Percentiles rank a stretch among this genome's conserved stretches.
phyloP scores from a whole-genome alignment of 768 basidiomycete genomes.

The Phlegmacium glaucopus region DNA sequence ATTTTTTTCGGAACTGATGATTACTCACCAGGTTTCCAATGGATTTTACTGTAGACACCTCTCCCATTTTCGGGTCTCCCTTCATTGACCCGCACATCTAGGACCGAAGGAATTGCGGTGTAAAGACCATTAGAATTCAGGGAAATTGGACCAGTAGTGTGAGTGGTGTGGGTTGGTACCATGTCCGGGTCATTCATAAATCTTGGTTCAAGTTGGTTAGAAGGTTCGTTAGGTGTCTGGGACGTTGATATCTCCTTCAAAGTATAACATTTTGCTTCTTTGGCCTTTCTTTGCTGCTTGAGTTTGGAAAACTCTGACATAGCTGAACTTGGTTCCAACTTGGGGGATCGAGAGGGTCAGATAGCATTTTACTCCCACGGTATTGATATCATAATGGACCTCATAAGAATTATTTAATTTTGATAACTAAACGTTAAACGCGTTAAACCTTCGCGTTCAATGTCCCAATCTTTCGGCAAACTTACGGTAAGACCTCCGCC shows the following conservation, averaged over 20 bases:
- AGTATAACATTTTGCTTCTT: slow-evolving; percentile 29
- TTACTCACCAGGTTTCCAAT: slow-evolving; percentile 19
- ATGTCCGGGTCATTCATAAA: slow-evolving; percentile 2
- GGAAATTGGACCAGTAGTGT: background rate
- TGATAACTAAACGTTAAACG: too few species aligned
- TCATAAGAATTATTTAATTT: too few species aligned
- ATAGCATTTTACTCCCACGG: too few species aligned
- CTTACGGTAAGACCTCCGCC: too few species aligned
- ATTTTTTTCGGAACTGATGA: too few species aligned
- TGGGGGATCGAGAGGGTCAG: too few species aligned
- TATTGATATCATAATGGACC: too few species aligned
- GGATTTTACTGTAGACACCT: slow-evolving; percentile 20
- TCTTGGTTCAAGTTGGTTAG: background rate
- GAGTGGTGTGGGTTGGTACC: background rate
- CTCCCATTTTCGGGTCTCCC: slow-evolving; percentile 12
- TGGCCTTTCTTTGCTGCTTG: slow-evolving; percentile 23
- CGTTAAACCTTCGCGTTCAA: too few species aligned
- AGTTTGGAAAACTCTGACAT: slow-evolving; percentile 37
- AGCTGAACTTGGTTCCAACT: background rate
- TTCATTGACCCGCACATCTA: slow-evolving; percentile 16
- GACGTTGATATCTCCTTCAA: slow-evolving; percentile 8
- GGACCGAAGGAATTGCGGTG: slow-evolving; percentile 13
- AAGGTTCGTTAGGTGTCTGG: background rate
- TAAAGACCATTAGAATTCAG: slow-evolving; percentile 9
- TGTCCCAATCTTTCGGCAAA: too few species aligned